Evolutionary conservation across 805 yeast genomes (phyloP), one percentile per base, ranked within the genome.

Genomic region (Vanderwaltozyma yarrowii): DNA sequence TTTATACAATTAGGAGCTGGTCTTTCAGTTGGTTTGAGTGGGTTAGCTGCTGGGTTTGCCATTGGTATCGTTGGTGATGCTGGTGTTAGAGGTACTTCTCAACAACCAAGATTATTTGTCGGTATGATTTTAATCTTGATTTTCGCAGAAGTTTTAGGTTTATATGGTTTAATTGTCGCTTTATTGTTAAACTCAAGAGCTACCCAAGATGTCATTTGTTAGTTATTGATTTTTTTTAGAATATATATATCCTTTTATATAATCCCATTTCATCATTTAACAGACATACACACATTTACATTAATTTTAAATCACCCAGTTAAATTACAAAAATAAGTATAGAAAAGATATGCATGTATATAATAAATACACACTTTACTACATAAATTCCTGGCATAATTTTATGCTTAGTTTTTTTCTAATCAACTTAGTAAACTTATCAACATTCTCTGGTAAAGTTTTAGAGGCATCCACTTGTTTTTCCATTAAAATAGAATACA

Each of bases 31-130:
- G 98, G 98, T 60, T 74, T 89, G 53, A 81, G 95, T 45, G 96
- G 97, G 64, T 75, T 89, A 60, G 96, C 97, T 60, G 96, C 96
- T 49, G 98, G 98, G 54, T 89, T 86, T 60, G 96, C 98, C 65
- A 89, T 89, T 69, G 98, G 98, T 70, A 89, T 89, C 52, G 98
- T 89, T 51, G 98, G 98, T 65, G 98, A 89, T 64, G 96, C 95
- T 43, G 98, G 98, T 75, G 97, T 89, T 42, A 84, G 97, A 73
- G 95, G 96, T 67, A 80, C 88, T 50, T 92, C 95, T 47, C 96
- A 88, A 67, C 98, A 89, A 70, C 96, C 96, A 63, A 83, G 96
- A 74, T 76, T 89, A 60, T 89, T 89, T 66, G 97, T 89, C 48
- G 97, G 97, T 65, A 89, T 89, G 94, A 85, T 89, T 71, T 78